Conservation (phyloP, 495 filamentous ascomycete species). For the Saxophila tyrrhenica region DNA sequence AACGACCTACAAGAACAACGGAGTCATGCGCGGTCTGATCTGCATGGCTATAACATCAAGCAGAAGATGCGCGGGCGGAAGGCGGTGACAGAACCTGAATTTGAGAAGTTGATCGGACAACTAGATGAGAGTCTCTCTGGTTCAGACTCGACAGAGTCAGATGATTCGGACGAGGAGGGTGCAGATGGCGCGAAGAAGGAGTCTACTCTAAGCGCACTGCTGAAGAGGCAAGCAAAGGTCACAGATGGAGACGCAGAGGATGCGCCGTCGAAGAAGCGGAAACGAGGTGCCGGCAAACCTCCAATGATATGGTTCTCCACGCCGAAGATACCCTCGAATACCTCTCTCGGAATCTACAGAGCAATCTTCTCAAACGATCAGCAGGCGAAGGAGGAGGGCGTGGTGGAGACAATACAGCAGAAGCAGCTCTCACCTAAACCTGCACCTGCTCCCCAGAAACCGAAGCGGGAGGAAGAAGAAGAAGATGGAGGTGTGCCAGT, state of each 20-base stretch:
- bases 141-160: conserved; percentile 48
- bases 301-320: conserved; percentile 82
- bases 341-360: conserved; percentile 73
- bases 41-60: conserved; percentile 90
- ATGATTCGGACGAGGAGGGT: conserved; percentile 33
- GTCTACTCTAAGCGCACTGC: conserved; percentile 54
- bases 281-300: conserved; percentile 50
- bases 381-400: conserved; percentile 47
- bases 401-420: conserved; percentile 54
- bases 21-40: conserved; percentile 77
- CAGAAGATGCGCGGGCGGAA: conserved; percentile 62
- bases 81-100: conserved; percentile 64
- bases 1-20: conserved; percentile 67
- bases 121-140: conserved; percentile 89
- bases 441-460: conserved; percentile 23
- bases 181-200: conserved; percentile 42
- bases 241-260: conserved; percentile 42
- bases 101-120: conserved; percentile 71
- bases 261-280: conserved; percentile 33
- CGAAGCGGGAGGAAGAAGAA: conserved; percentile 15
- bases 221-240: conserved; percentile 74
- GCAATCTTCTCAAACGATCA: conserved; percentile 67
- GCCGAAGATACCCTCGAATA: conserved; percentile 60
- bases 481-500: conserved; percentile 38
- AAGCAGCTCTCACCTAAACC: conserved; percentile 60